phyloP scores from a whole-genome alignment of 768 basidiomycete genomes.

The Lactarius quietus region DNA sequence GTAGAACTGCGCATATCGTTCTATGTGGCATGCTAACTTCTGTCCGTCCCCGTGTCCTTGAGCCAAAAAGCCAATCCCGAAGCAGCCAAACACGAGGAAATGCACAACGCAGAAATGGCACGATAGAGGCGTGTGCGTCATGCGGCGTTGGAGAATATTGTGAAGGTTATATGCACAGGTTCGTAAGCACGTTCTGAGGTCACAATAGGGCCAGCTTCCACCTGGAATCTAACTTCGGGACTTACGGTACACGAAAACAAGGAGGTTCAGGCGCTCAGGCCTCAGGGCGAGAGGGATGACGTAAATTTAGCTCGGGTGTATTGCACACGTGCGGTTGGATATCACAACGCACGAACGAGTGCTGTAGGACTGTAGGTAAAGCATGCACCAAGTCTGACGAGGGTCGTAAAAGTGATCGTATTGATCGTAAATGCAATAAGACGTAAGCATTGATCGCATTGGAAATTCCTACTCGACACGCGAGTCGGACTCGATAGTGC shows the following conservation, averaged over 20 bases:
- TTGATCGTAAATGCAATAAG: conserved; percentile 1
- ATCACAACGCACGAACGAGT: conserved; percentile 4
- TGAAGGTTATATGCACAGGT: no score
- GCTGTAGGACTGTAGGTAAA: not conserved
- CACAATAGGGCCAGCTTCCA: not conserved
- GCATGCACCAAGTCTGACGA: not conserved
- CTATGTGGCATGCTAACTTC: no score
- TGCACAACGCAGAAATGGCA: no score
- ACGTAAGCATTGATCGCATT: not conserved
- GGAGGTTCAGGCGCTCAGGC: no score
- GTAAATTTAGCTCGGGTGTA: conserved; percentile 1
- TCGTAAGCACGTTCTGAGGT: conserved; percentile 12
- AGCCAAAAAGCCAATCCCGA: no score
- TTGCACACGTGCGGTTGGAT: not conserved
- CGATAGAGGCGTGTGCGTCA: no score
- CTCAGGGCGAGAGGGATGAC: conserved; percentile 6
- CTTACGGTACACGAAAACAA: no score
- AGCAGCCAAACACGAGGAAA: no score
- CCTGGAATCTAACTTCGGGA: no score
- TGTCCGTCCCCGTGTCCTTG: no score
- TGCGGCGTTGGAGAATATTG: no score
- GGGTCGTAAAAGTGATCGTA: conserved; percentile 5
- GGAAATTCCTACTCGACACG: conserved; percentile 1
- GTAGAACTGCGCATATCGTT: no score
- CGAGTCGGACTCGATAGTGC: conserved; percentile 13